A percentile compares a stretch with the other conserved stretches of the same genome.
Conservation (phyloP, 257 asterid species). For the Misopates orontium region DNA sequence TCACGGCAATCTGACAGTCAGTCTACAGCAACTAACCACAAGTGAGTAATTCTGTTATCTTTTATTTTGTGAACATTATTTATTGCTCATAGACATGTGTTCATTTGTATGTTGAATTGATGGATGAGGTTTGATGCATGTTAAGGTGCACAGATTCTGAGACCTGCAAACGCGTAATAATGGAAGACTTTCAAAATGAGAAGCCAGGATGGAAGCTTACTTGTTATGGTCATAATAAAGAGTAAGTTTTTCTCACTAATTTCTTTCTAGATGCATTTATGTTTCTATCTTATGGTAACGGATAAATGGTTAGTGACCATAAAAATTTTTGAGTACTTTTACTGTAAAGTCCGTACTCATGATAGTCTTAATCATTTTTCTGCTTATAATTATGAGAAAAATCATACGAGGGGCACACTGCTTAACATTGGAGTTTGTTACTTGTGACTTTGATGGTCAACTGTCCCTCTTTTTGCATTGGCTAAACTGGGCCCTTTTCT, state of each 20-base stretch:
- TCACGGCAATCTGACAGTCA: conserved; percentile 59
- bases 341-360: no score
- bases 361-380: no score
- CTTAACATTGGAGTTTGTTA: neutral
- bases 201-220: conserved; percentile 86
- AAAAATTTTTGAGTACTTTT: neutral
- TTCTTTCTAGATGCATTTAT: conserved; percentile 15
- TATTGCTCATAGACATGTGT: conserved; percentile 13
- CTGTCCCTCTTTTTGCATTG: neutral
- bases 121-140: conserved; percentile 33
- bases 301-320: neutral
- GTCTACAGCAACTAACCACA: conserved; percentile 61
- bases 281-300: neutral
- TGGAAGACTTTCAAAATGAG: conserved; percentile 74
- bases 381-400: no score
- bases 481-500: conserved; percentile 28
- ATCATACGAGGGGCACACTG: no score
- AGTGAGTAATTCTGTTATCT: conserved; percentile 41
- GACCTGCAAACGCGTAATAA: conserved; percentile 64
- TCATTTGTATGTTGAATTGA: conserved; percentile 26
- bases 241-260: conserved; percentile 47
- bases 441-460: neutral
- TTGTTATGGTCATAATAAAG: conserved; percentile 73
- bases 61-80: conserved; percentile 1
- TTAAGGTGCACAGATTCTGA: conserved; percentile 84